Evolutionary conservation across 108 stramenopile species (phyloP).

Genomic region (Mediolabrus comicus): DNA sequence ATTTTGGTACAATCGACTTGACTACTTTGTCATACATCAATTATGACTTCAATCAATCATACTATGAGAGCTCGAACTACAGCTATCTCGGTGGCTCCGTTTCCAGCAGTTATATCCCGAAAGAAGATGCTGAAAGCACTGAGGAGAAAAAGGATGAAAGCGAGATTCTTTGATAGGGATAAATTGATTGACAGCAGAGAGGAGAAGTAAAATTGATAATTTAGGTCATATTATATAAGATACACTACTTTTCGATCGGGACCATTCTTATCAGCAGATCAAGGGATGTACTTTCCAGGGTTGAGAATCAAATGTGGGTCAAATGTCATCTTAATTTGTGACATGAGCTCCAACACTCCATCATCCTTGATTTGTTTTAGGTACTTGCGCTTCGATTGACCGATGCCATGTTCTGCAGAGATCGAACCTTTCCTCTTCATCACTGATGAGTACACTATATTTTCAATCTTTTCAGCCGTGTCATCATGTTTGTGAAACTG

Average conservation of each 20-base stretch:
- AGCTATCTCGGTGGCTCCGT: neutral
- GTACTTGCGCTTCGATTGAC: slow-evolving; percentile 83
- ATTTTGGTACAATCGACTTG: slow-evolving; percentile 1
- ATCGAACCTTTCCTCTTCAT: slow-evolving; percentile 86
- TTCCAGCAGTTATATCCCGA: neutral
- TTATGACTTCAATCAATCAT: neutral
- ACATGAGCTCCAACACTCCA: slow-evolving; percentile 57
- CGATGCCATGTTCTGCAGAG: slow-evolving; percentile 98
- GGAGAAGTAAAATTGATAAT: neutral
- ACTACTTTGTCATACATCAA: neutral
- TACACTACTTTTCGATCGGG: too few species aligned
- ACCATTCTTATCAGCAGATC: too few species aligned
- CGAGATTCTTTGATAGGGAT: neutral
- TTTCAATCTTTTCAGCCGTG: slow-evolving; percentile 61
- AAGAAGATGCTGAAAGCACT: neutral
- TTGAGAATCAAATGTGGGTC: slow-evolving; percentile 84
- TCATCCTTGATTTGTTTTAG: slow-evolving; percentile 49
- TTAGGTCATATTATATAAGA: neutral
- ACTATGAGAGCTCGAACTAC: neutral
- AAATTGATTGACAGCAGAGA: too few species aligned
- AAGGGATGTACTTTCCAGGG: slow-evolving; percentile 79
- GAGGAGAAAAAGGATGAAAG: neutral
- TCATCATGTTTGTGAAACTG: slow-evolving; percentile 40
- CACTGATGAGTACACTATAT: slow-evolving; percentile 72
- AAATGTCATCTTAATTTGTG: slow-evolving; percentile 59